Base-by-base conservation (phyloP, 2,329 filamentous ascomycete genomes). In the Penicillium aurantiogriseum region DNA sequence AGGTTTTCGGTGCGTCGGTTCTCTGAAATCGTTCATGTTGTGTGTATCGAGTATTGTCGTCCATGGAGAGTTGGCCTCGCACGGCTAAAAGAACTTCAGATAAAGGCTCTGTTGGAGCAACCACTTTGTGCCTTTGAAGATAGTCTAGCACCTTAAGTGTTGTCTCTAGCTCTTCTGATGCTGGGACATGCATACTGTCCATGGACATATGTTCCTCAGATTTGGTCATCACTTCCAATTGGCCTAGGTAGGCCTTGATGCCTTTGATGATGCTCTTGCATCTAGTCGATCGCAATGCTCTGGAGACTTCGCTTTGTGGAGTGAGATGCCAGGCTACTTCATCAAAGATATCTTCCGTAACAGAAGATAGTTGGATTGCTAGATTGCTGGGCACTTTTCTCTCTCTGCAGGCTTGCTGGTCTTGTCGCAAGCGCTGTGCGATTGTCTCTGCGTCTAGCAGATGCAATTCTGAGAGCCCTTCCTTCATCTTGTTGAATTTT, bases 371-470 rank as follows among this genome's bases (percentile, higher is more conserved):
- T 43, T 59, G 62, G 29, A 63, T 46, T 39, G 63, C 57, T 17
- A 67, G 53, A 3, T 52, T 57, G 43, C 57, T 67, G 10, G 67
- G 66, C n/a, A 66, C 33, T n/a, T 51, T 55, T 29, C 57, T 52
- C 19, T 61, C 56, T 10, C 48, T 44, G 85, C 65, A 69, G 25
- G 57, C 53, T 45, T 61, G 31, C 36, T 66, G 63, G 43, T 69
- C 66, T 7, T 57, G 50, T 36, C 59, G 54, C 25, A 69, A 51
- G 23, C 57, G 55, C 31, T 51, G 51, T 39, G 62, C 67, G 40
- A 68, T 65, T 17, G 44, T 51, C 15, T 54, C 57, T 8, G 66
- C 55, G 44, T 60, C 40, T 53, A 59, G 45, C 15, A 51, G 53
- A 45, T 53, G 15, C 15, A n/a, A 27, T n/a, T 17, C 42, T 3